These are phyloP conservation scores for Globisporangium middletonii DNA, from an alignment of 352 stramenopile species.

Conservation along the genomic window DNA sequence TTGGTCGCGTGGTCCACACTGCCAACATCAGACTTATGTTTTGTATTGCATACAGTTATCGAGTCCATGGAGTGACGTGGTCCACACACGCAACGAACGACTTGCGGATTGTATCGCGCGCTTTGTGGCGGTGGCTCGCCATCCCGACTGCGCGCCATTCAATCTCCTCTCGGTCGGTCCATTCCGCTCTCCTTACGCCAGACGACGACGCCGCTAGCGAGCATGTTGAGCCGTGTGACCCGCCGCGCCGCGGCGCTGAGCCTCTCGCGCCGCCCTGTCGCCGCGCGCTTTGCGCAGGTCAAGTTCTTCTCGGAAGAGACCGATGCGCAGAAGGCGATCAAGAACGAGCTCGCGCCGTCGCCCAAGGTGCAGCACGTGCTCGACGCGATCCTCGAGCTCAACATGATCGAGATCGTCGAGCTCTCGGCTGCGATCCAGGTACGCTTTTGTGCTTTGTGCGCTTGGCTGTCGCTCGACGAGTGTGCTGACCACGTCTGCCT, in stretches of 20 bases:
- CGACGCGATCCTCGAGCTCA: slow-evolving; percentile 83
- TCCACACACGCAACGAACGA: slow-evolving; percentile 6
- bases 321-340: slow-evolving; percentile 32
- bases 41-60: neutral
- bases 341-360: slow-evolving; percentile 56
- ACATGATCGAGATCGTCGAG: slow-evolving; percentile 88
- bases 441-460: slow-evolving; percentile 1
- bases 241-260: slow-evolving; percentile 45
- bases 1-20: neutral
- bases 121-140: slow-evolving; percentile 4
- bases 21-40: neutral
- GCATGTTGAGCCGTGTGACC: slow-evolving; percentile 69
- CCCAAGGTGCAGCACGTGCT: slow-evolving; percentile 82
- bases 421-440: slow-evolving; percentile 84
- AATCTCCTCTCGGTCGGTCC: slow-evolving; percentile 8
- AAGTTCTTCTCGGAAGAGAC: slow-evolving; percentile 48
- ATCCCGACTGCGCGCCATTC: slow-evolving; percentile 14
- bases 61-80: slow-evolving; percentile 1
- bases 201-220: neutral
- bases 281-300: slow-evolving; percentile 42
- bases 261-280: slow-evolving; percentile 35
- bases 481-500: too few species aligned
- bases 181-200: slow-evolving; percentile 1
- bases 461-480: neutral
- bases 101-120: neutral